Conservation (phyloP, 2,329 filamentous ascomycete species). For the Trichophyton simii region DNA sequence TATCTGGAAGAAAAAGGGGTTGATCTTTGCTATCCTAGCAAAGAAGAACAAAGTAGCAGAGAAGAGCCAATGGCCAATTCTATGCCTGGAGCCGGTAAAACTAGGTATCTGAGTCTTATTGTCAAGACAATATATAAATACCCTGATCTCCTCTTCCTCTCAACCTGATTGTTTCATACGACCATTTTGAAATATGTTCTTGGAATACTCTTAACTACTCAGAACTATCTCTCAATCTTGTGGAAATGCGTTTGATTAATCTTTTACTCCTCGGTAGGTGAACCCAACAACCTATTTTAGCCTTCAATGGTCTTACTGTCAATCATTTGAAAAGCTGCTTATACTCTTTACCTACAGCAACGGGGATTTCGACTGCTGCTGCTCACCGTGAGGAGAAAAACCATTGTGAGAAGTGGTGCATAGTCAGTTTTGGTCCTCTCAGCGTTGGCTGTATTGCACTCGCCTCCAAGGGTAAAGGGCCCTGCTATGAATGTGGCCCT, state of each 20-base stretch:
- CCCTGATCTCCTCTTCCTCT: neutral
- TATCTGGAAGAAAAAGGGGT: neutral
- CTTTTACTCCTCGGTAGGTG: neutral
- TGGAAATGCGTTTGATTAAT: neutral
- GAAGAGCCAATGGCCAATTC: neutral
- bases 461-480: neutral
- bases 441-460: neutral
- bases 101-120: neutral
- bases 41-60: no score
- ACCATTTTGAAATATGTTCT: neutral
- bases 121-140: neutral
- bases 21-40: no score
- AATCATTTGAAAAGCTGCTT: neutral
- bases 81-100: neutral
- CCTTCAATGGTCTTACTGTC: neutral
- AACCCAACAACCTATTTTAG: neutral
- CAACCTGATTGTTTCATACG: neutral
- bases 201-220: neutral
- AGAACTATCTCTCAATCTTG: neutral
- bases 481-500: neutral
- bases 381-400: neutral
- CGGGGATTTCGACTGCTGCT: neutral
- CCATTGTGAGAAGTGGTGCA: neutral
- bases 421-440: neutral
- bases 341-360: neutral